Conservation (phyloP, 768 basidiomycete species). For the Tricholomella constricta region DNA sequence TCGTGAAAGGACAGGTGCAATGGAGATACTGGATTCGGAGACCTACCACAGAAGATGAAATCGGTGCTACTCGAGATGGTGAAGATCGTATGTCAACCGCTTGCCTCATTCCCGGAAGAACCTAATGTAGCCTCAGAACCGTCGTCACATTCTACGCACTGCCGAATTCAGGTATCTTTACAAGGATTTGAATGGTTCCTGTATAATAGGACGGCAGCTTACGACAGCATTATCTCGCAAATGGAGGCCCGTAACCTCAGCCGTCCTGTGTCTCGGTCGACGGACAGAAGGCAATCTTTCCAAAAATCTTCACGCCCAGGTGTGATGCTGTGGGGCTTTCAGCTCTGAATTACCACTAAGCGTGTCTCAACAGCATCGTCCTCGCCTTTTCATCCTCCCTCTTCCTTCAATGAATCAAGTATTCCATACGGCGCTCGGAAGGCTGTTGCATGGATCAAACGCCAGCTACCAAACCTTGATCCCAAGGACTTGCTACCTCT, state of each 20-base stretch:
- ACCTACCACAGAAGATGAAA: slow-evolving; percentile 75
- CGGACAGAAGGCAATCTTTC: slow-evolving; percentile 39
- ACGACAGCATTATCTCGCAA: slow-evolving; percentile 81
- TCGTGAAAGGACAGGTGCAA: slow-evolving; percentile 82
- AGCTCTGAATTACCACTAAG: background rate
- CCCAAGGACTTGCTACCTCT: slow-evolving; percentile 86
- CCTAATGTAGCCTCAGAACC: slow-evolving; percentile 26
- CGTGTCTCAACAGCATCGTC: slow-evolving; percentile 21
- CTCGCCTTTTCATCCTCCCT: slow-evolving; percentile 32
- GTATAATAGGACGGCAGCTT: slow-evolving; percentile 88
- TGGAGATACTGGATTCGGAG: slow-evolving; percentile 95
- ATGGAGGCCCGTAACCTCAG: slow-evolving; percentile 51
- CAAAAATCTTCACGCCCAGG: slow-evolving; percentile 45
- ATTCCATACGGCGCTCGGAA: slow-evolving; percentile 42
- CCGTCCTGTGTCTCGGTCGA: slow-evolving; percentile 38
- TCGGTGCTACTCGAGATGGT: slow-evolving; percentile 47
- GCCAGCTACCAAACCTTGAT: slow-evolving; percentile 71
- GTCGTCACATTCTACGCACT: slow-evolving; percentile 49
- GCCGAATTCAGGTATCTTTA: slow-evolving; percentile 77
- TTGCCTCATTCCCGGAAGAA: background rate
- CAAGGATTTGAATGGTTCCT: slow-evolving; percentile 93
- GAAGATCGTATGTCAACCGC: slow-evolving; percentile 51
- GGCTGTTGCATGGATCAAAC: slow-evolving; percentile 51
- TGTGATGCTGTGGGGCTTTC: slow-evolving; percentile 15
- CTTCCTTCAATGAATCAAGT: slow-evolving; percentile 27